Base-by-base conservation (phyloP, 2,329 filamentous ascomycete species). In the Paraphoma chrysanthemicola region DNA sequence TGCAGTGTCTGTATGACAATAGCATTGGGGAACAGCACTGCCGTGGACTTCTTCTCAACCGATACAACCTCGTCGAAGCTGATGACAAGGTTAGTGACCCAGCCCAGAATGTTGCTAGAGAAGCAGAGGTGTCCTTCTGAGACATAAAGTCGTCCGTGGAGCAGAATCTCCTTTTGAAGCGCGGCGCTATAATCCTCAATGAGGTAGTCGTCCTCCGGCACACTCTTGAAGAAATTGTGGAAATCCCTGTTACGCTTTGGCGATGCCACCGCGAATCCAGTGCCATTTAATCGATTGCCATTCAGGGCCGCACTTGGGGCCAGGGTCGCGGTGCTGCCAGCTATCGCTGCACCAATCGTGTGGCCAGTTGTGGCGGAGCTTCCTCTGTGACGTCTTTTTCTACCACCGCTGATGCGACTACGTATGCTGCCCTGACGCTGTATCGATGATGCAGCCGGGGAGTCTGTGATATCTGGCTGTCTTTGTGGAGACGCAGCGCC, bases 111-210 rank as follows among this genome's bases (percentile, higher is more conserved):
- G 74, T 99, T 99, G 81, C 95, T 98, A 70, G 93, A 97, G 78
- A 99, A 99, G 81, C 95, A 99, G 45, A 99, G 87, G 73, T 99
- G 94, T 10, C 94, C 93, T 79, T 99, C 95, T 0, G 95, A 98
- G 42, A 99, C 92, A 71, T 99, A 99, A 12, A 99, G 84, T 41
- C 95, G 87, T 6, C 95, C 95, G 66, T 97, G 95, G 6, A 96
- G 88, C 36, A 99, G 85, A 58, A 99, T 99, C 73, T 99, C 96
- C 64, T 93, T 88, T 77, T 99, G 95, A 56, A 99, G 78, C 4
- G 95, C 95, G 74, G 95, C 97, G 76, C 95, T 97, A 77, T 98
- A 99, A 76, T 99, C 95, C 73, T 99, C 95, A 63, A 99, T 98
- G 28, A 99, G 84, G 72, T 97, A 97, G 76, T 99, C 95, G 70